Base-by-base conservation (phyloP, 2,329 filamentous ascomycete genomes). In the Coleophoma crateriformis region DNA sequence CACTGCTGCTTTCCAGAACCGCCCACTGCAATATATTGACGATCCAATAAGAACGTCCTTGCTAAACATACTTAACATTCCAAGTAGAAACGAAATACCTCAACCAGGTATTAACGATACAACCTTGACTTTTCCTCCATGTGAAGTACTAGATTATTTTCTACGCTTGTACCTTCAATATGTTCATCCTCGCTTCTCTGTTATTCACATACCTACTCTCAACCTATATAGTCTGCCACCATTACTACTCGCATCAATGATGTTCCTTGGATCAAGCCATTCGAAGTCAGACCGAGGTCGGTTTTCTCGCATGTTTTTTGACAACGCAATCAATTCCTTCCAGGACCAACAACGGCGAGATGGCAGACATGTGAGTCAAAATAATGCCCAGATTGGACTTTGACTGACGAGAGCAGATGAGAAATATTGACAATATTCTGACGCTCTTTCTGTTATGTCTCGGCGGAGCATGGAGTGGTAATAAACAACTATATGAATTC, bases 181-280 rank as follows among this genome's bases (percentile, higher is more conserved):
- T 43, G 46, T 63, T 3, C 60, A 63, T 45, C 58, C 61, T 0
- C 46, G 60, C 45, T 62, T 59, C 49, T 55, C 59, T 7, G 50
- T 61, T 13, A 44, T 61, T 11, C 60, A 63, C 44, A 48, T 61
- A 11, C 61, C 61, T 8, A 62, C 61, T 8, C 61, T 63, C 27
- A 50, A 61, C 39, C 52, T 61, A 3, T 62, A 61, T 35, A 52
- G 46, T 15, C 50, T 51, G 22, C 52, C 56, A 38, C 59, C 59
- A 33, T 46, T 61, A 3, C 48, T 63, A 15, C 45, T 63, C 6
- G 45, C 59, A 2, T 53, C 57, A 3, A 63, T 63, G 60, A 62
- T 62, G 59, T 61, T 63, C 40, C 52, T 63, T 7, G 61, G 61
- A 3, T 61, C 60, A 12, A 58, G 58, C 45, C 58, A 63, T 51